Percentiles rank a stretch among this genome's conserved stretches.
These are phyloP conservation scores for Trichoderma sp. DNA, from an alignment of 2,329 filamentous ascomycete species.

Conservation along the genomic window DNA sequence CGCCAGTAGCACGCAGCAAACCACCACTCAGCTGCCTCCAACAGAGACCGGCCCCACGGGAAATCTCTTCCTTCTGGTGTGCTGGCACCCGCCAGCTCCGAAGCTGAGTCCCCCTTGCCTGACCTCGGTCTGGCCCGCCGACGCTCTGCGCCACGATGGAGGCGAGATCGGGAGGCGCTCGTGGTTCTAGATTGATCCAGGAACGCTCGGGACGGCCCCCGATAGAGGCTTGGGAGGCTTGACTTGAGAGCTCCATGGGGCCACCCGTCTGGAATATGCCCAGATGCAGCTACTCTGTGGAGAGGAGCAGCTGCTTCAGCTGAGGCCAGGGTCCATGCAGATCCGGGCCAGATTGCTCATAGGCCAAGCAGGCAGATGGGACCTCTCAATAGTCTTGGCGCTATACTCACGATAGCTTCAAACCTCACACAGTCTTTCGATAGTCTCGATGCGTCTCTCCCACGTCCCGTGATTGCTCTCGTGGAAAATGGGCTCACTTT, in stretches of 20 bases:
- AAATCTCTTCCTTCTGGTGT: not conserved
- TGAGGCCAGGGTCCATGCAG: not conserved
- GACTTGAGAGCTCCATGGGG: not conserved
- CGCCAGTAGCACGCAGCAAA: not conserved
- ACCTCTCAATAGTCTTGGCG: constrained; percentile 13
- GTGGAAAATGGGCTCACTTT: not conserved
- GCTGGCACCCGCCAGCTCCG: not conserved
- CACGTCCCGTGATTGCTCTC: not conserved
- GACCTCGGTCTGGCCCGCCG: not conserved
- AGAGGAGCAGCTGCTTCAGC: not conserved
- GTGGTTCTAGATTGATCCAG: constrained; percentile 3
- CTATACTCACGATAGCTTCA: constrained; percentile 8
- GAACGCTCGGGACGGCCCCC: not conserved
- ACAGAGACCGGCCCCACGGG: not conserved
- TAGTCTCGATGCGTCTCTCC: not conserved
- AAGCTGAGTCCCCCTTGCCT: not conserved
- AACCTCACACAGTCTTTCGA: not conserved
- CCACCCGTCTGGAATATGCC: not conserved
- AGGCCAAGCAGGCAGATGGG: not conserved
- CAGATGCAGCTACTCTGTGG: not conserved
- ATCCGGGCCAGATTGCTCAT: not conserved
- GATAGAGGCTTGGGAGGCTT: not conserved
- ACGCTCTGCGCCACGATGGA: not conserved
- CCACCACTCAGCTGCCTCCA: not conserved
- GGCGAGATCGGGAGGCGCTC: not conserved